Evolutionary conservation across 345 rosid species (phyloP), one percentile per base, ranked within the genome.

Genomic region (Hibiscus tridactylites): DNA sequence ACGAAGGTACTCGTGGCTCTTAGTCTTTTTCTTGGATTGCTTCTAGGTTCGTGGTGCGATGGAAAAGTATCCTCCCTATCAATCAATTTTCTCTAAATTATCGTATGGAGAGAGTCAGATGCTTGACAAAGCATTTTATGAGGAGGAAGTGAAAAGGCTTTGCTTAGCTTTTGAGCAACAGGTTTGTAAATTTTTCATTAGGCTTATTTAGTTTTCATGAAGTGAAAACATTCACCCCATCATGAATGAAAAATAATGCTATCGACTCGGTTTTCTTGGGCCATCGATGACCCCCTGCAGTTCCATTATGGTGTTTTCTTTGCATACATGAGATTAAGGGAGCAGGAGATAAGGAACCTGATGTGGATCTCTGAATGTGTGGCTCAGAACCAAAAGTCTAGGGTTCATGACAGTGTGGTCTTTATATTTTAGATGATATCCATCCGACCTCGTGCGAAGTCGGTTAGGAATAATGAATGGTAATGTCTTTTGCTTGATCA

Each of bases 341-440:
- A 95, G 91, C 99, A 95, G 79, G 99, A 95, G 92, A 90, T 92
- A 71, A 86, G 99, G 84, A 95, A 95, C 75, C 79, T 95, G 80
- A 95, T 90, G 99, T 95, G 99, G 99, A 88, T 95, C 74, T 92
- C 97, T 0, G 98, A 95, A 74, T 95, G 99, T 68, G 99, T 95
- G 70, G 99, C 99, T 2, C 99, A 92, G 86, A 92, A 92, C 81
- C 99, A 95, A 81, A 95, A 95, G 75, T 89, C 99, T 0, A 89
- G 99, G 80, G 97, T 95, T 74, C 99, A 95, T 68, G 99, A 95
- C 85, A 95, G 97, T 54, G 99, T 92, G 1, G 96, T 92, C 77
- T 92, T 87, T 83, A 95, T 92, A 84, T 95, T 95, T 79, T 95
- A 83, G 31, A 24, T 4, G 62, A 58, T 4, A 58, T 4, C 16